Base-by-base conservation (phyloP, 2,329 filamentous ascomycete genomes). In the Xylaria polymorpha region DNA sequence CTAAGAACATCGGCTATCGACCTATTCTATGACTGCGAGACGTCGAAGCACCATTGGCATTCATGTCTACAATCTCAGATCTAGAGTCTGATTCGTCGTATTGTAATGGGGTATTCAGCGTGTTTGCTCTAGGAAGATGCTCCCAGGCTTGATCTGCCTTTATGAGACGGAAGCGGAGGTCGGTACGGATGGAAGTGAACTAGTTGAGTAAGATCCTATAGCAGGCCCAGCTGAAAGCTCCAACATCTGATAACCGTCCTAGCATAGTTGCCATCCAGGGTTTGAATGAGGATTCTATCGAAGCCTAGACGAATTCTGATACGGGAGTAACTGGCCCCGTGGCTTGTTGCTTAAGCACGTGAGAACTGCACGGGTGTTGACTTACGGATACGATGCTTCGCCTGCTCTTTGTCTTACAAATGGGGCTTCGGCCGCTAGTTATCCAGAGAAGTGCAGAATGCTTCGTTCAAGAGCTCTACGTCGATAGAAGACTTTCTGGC, bases 191-290 rank as follows among this genome's bases (percentile, higher is more conserved):
- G 48, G 58, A 37, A 51, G 46, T 14, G 48, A 46, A 35, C 55
- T 62, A 37, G 61, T 65, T 37, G 67, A 69, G 67, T 69, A 57
- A 62, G 67, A 29, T 35, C 3, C 20, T 22, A 8, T 53, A 46
- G 10, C 39, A 60, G 57, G 37, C 61, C 29, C 8, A 32, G 12
- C 20, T n/a, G 20, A 48, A 25, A 25, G 9, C 20, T 35, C 39
- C 29, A 15, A 39, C 25, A 55, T 51, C 56, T 60, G 46, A 65
- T 55, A 12, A 58, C 35, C 35, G 4, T 9, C 35, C 60, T 59
- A 81, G 80, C 68, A 75, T 82, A 62, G 78, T 81, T 61, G 77
- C 77, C 41, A 73, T 82, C 22, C 79, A 81, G 71, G 79, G 78
- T 22, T 72, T 81, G 29, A 69, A 73, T 50, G 80, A 78, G 64